phyloP scores from a whole-genome alignment of 352 stramenopile genomes.

The Globisporangium cederbergense region DNA sequence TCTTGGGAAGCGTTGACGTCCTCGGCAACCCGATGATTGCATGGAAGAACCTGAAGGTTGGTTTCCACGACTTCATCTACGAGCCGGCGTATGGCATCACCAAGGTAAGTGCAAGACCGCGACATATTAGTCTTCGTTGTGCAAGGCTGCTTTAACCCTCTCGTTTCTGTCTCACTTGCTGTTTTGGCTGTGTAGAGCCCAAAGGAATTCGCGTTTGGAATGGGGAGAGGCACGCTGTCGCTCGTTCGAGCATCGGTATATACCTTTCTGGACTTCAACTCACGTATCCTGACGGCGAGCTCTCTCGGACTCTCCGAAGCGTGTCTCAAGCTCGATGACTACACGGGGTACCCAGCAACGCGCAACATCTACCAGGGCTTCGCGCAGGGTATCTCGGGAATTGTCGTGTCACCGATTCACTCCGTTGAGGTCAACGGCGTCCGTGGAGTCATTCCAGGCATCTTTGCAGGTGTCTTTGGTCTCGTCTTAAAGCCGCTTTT shows the following conservation, averaged over 20 bases:
- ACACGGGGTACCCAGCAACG: slow-evolving; percentile 82
- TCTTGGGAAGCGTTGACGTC: slow-evolving; percentile 85
- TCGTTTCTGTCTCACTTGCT: neutral
- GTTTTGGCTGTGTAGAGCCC: slow-evolving; percentile 37
- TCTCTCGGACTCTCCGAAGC: slow-evolving; percentile 81
- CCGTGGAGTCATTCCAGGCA: slow-evolving; percentile 67
- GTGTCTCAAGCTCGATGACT: slow-evolving; percentile 85
- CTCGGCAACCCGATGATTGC: slow-evolving; percentile 87
- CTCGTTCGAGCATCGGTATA: slow-evolving; percentile 83
- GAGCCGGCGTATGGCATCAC: slow-evolving; percentile 77
- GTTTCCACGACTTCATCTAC: slow-evolving; percentile 82
- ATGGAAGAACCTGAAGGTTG: slow-evolving; percentile 79
- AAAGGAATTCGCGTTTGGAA: slow-evolving; percentile 72
- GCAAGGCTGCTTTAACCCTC: neutral
- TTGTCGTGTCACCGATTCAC: slow-evolving; percentile 83
- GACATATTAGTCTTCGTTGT: neutral
- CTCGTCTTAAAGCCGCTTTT: slow-evolving; percentile 81
- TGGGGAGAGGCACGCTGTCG: slow-evolving; percentile 79
- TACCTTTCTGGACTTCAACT: slow-evolving; percentile 85
- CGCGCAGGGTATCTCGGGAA: slow-evolving; percentile 77
- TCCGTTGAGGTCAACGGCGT: slow-evolving; percentile 76
- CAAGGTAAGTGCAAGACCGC: slow-evolving; percentile 27
- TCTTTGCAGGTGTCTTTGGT: slow-evolving; percentile 77
- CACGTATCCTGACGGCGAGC: slow-evolving; percentile 79
- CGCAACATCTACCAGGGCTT: slow-evolving; percentile 87